These are phyloP conservation scores for Puccinia triticina DNA, from an alignment of 1,284 basidiomycete species.

Conservation along the genomic window DNA sequence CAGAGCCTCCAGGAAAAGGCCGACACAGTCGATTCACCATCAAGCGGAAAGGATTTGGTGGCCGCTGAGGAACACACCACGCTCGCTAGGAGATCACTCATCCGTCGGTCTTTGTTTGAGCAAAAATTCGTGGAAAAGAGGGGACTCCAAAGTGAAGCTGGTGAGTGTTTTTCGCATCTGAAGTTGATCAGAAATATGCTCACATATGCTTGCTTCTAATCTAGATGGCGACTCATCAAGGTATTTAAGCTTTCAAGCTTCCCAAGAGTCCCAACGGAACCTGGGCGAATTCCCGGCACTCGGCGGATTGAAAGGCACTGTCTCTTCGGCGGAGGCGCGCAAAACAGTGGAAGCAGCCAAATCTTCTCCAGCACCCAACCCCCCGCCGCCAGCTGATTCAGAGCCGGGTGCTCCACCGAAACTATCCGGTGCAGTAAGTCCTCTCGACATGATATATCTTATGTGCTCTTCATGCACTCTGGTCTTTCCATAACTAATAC, in stretches of 20 bases:
- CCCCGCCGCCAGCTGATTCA: neutral
- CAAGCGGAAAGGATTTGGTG: neutral
- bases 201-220: no score
- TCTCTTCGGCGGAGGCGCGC: neutral
- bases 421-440: slow-evolving; percentile 6
- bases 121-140: neutral
- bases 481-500: neutral
- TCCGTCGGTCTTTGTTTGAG: slow-evolving; percentile 20
- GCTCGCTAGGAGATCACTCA: neutral
- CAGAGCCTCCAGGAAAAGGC: neutral
- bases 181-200: neutral
- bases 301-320: slow-evolving; percentile 9
- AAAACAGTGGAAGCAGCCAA: neutral
- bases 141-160: neutral
- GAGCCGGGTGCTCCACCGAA: neutral
- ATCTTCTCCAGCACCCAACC: neutral
- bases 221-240: neutral
- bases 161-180: neutral
- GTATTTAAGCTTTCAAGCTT: slow-evolving; percentile 1
- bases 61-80: neutral
- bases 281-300: slow-evolving; percentile 15
- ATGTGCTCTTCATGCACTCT: neutral
- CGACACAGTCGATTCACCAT: neutral
- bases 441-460: neutral
- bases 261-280: slow-evolving; percentile 5